phyloP scores from a whole-genome alignment of 768 basidiomycete species.

The Gloeophyllum trabeum region DNA sequence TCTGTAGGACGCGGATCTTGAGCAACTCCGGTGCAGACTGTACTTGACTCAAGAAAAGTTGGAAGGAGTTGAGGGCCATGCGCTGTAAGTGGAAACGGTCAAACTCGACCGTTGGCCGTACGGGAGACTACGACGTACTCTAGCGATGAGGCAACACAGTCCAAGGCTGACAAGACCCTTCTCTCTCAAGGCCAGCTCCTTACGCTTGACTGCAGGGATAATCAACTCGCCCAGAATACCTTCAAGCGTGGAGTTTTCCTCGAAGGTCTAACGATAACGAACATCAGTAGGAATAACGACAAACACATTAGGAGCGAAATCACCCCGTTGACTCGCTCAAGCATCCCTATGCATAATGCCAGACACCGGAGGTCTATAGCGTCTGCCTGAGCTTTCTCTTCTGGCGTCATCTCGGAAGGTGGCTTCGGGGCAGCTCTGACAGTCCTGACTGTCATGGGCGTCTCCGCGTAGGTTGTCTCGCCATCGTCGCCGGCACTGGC shows the following conservation, averaged over 20 bases:
- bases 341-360: slow-evolving; percentile 66
- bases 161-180: slow-evolving; percentile 74
- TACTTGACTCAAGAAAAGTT: slow-evolving; percentile 74
- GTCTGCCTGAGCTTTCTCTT: slow-evolving; percentile 48
- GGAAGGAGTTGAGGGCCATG: slow-evolving; percentile 57
- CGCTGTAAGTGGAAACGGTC: slow-evolving; percentile 20
- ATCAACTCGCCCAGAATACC: slow-evolving; percentile 73
- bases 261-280: slow-evolving; percentile 32
- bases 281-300: neutral
- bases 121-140: slow-evolving; percentile 24
- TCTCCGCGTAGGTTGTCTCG: slow-evolving; percentile 21
- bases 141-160: slow-evolving; percentile 78
- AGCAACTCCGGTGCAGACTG: slow-evolving; percentile 51
- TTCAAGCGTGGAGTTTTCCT: slow-evolving; percentile 61
- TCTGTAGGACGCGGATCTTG: slow-evolving; percentile 61
- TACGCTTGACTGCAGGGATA: slow-evolving; percentile 81
- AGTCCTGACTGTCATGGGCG: slow-evolving; percentile 13
- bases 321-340: slow-evolving; percentile 81
- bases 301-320: slow-evolving; percentile 5
- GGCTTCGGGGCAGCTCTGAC: slow-evolving; percentile 18
- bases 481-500: slow-evolving; percentile 17
- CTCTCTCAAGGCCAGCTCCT: slow-evolving; percentile 73
- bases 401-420: slow-evolving; percentile 35
- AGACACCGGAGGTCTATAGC: slow-evolving; percentile 67
- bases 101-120: neutral